These are phyloP conservation scores for Oidiodendron maius DNA, from an alignment of 495 filamentous ascomycete genomes.

Conservation along the genomic window DNA sequence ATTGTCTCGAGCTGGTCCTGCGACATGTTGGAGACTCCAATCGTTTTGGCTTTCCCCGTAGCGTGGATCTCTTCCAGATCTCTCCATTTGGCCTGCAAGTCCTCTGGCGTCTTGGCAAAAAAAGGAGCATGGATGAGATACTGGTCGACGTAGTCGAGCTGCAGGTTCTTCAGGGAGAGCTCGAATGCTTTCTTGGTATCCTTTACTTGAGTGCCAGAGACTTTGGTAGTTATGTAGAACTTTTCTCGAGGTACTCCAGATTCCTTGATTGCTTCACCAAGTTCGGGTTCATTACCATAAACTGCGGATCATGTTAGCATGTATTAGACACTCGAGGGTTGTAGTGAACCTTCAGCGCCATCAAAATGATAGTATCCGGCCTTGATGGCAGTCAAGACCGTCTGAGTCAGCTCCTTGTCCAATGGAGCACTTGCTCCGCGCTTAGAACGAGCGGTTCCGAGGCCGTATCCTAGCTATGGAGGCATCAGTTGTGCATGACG, in stretches of 20 bases:
- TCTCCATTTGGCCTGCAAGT: conserved; percentile 67
- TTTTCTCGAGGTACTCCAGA: conserved; percentile 58
- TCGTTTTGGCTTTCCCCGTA: conserved; percentile 65
- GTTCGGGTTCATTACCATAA: conserved; percentile 73
- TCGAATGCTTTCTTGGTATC: conserved; percentile 63
- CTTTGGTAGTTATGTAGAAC: conserved; percentile 75
- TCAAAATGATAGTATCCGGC: conserved; percentile 73
- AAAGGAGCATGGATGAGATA: conserved; percentile 80
- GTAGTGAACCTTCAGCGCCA: conserved; percentile 56
- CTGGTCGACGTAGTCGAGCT: conserved; percentile 76
- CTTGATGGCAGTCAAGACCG: conserved; percentile 61
- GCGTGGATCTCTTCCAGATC: conserved; percentile 69
- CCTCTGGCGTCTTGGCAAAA: conserved; percentile 52
- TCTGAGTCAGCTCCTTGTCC: conserved; percentile 49
- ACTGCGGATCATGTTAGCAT: conserved; percentile 31
- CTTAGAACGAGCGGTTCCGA: conserved; percentile 34
- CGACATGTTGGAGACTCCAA: conserved; percentile 82
- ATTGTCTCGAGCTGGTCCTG: conserved; percentile 61
- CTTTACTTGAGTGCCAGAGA: conserved; percentile 42
- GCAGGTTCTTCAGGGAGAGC: conserved; percentile 65
- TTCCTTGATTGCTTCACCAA: conserved; percentile 69
- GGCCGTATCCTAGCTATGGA: conserved; percentile 66
- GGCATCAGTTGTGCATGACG: neutral
- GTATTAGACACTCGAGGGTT: neutral
- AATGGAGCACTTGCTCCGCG: conserved; percentile 25